Percentiles rank a stretch among this genome's conserved stretches.
Evolutionary conservation across 1,284 basidiomycete species (phyloP).

Genomic region (Pterulicium gracile): DNA sequence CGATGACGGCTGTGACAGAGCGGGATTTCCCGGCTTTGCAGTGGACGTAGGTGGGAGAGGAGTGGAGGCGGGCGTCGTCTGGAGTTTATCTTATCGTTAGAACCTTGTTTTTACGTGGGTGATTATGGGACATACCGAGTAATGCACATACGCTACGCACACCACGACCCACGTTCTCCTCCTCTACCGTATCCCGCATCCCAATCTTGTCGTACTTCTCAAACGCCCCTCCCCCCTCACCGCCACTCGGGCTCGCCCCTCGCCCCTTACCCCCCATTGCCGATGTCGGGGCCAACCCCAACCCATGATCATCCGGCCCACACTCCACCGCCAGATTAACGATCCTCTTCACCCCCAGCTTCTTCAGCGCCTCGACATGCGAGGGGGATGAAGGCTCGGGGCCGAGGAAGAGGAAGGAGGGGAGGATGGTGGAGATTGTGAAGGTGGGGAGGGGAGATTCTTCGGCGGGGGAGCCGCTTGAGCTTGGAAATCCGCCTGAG

Average conservation of each 20-base stretch:
- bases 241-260: too few relatives aligned
- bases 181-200: slow-evolving; percentile 93
- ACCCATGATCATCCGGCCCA: slow-evolving; percentile 64
- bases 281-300: slow-evolving; percentile 47
- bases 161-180: slow-evolving; percentile 78
- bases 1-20: slow-evolving; percentile 94
- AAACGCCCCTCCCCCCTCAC: too few relatives aligned
- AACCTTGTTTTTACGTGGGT: slow-evolving; percentile 3
- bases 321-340: slow-evolving; percentile 90
- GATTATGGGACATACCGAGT: slow-evolving; percentile 47
- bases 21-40: slow-evolving; percentile 96
- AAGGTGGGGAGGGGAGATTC: slow-evolving; percentile 55
- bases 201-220: slow-evolving; percentile 80
- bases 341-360: slow-evolving; percentile 78
- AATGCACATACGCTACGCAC: slow-evolving; percentile 80
- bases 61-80: slow-evolving; percentile 89
- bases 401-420: slow-evolving; percentile 84
- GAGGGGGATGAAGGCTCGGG: slow-evolving; percentile 71
- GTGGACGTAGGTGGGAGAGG: slow-evolving; percentile 87
- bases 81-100: slow-evolving; percentile 7
- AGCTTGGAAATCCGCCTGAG: too few relatives aligned
- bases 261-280: too few relatives aligned
- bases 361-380: slow-evolving; percentile 65
- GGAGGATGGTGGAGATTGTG: slow-evolving; percentile 78
- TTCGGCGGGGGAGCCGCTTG: slow-evolving; percentile 48